phyloP scores from a whole-genome alignment of 2,329 filamentous ascomycete genomes.

The Trichocomaceae sp. region DNA sequence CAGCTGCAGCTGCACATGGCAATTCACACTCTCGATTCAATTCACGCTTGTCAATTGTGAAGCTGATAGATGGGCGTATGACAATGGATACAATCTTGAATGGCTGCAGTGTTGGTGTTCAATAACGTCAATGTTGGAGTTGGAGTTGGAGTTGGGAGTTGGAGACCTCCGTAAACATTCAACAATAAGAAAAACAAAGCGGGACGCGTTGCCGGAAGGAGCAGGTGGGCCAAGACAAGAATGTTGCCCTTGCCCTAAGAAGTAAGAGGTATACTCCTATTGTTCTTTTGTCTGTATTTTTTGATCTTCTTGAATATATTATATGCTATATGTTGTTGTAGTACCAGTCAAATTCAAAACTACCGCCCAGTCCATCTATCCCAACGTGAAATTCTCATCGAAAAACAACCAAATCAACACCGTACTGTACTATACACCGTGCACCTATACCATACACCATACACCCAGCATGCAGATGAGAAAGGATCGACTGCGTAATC shows the following conservation, averaged over 20 bases:
- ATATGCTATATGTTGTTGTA: no score
- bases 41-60: not conserved
- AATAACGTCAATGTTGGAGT: not conserved
- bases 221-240: not conserved
- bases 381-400: not conserved
- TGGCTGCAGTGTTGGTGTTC: not conserved
- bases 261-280: no score
- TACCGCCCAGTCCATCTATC: not conserved
- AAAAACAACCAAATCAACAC: not conserved
- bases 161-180: not conserved
- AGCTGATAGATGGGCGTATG: not conserved
- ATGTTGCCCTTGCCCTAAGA: no score
- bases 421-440: not conserved
- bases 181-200: constrained; percentile 2
- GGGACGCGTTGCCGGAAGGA: constrained; percentile 4
- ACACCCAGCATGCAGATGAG: not conserved
- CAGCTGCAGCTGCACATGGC: constrained; percentile 8
- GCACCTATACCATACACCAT: not conserved
- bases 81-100: not conserved
- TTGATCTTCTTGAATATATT: no score
- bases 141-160: not conserved
- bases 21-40: not conserved
- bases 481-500: not conserved
- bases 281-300: no score
- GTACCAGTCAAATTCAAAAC: not conserved